A percentile compares a stretch with the other conserved stretches of the same genome.
Evolutionary conservation across 345 rosid species (phyloP).

Genomic region (Eucalyptus marginata): DNA sequence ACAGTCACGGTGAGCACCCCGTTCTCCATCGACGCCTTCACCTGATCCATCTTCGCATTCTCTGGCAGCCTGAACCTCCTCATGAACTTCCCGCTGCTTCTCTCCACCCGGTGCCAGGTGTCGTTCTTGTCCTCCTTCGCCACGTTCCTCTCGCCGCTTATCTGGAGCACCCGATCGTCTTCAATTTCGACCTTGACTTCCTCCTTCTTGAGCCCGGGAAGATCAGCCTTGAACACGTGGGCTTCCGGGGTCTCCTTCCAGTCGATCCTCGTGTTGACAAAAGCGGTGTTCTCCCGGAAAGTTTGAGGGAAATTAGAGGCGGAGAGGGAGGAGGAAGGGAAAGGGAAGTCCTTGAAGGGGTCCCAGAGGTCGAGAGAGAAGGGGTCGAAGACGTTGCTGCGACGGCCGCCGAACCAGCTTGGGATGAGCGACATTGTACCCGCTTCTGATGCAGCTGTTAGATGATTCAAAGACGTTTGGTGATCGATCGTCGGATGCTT

Average conservation of each 20-base stretch:
- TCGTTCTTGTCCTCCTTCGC: constrained; percentile 15
- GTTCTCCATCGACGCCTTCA: constrained; percentile 9
- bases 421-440: constrained; percentile 4
- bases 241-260: constrained; percentile 16
- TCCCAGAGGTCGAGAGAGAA: constrained; percentile 14
- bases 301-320: not conserved
- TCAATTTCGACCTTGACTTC: constrained; percentile 8
- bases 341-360: not conserved
- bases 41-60: not conserved
- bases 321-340: not conserved
- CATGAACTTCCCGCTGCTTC: constrained; percentile 8
- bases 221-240: constrained; percentile 8
- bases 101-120: constrained; percentile 8
- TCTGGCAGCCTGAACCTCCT: constrained; percentile 9
- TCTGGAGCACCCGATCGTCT: constrained; percentile 8
- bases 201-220: constrained; percentile 9
- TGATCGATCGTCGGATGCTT: not conserved
- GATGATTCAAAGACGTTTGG: not conserved
- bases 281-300: not conserved
- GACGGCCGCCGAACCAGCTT: not conserved
- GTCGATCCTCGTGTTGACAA: not conserved
- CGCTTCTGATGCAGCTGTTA: not conserved
- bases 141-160: constrained; percentile 5
- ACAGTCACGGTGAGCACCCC: constrained; percentile 6
- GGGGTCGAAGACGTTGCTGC: constrained; percentile 5